Base-by-base conservation (phyloP, 768 basidiomycete species). In the Macrolepiota fuliginosa region DNA sequence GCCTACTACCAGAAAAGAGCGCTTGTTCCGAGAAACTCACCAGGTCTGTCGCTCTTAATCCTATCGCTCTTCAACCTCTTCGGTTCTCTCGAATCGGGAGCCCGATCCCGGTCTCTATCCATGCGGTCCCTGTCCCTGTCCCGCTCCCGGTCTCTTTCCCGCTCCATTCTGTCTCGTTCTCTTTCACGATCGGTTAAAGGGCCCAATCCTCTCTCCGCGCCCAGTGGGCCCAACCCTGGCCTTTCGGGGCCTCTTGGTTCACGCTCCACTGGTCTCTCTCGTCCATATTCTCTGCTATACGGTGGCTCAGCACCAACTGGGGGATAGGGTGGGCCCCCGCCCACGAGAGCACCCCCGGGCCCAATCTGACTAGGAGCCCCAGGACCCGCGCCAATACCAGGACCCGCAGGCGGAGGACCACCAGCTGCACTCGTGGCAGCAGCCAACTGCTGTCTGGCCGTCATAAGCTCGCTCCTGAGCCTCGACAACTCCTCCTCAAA, bases 401-500 rank as follows among this genome's bases (percentile, higher is more conserved):
- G 56, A 27, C 61, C 66, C n/a, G 61, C 54, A 51, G 57, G 39
- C 10, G 59, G 54, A 35, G 62, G 63, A 4, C 57, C 61, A 27
- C 52, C 60, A n/a, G 61, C 64, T 37, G 54, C 54, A 39, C 46
- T 63, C 50, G 53, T 59, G 50, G 64, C 63, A 7, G 68, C 66
- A 3, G 65, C 65, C 57, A 46, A 68, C 62, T 22, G 66, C 67
- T 57, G 68, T 68, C 1, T 81, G 75, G 61, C 88, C 81, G 36
- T 91, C 77, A 70, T 94, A 91, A 3, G 83, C 76, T 25, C 93
- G 83, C 12, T 94, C 81, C 35, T 88, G 82, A 4, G 77, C 76
- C 60, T 64, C n/a, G 46, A 54, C 36, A 96, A 77, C 66, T 97
- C 95, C 1, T 91, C 88, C 69, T 97, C 95, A 68, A 93, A 96